Base-by-base conservation (phyloP, 805 yeast genomes). In the Teunomyces atbi region DNA sequence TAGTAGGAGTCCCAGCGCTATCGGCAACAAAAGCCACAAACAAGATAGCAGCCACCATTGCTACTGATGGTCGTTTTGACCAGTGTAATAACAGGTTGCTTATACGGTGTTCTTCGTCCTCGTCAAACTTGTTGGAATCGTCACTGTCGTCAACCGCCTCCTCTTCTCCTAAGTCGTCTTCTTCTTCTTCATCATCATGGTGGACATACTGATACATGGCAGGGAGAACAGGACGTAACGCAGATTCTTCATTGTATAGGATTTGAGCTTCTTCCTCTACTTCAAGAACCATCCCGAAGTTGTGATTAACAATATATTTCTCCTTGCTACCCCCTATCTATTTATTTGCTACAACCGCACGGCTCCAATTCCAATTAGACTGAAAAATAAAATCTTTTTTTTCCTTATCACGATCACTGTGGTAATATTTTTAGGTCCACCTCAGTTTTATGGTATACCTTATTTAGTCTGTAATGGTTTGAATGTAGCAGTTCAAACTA, bases 61-160 rank as follows among this genome's bases (percentile, higher is more conserved):
- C 53, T 6, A 81, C 64, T 2, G 85, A 76, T 0, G 91, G 91
- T 38, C 84, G 66, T 21, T 67, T 68, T 45, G 74, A 64, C 85
- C 87, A 83, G 16, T 71, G 69, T 19, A 78, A 44, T 2, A 66
- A 46, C 49, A 65, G 58, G 56, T 79, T 79, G 30, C 67, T 61
- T 2, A 52, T 20, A 38, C 83, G 66, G 44, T 76, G 77, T 49
- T 81, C 83, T 16, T 26, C 42, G 11, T 39, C 33, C 27, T 54
- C 58, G 6, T 49, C 39, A 15, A 56, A 48, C 58, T 58, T 55
- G 2, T 41, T 28, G 1, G 57, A 53, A 12, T 55, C 59, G 12
- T 55, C 60, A 16, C 44, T 49, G 23, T 30, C 26, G 36, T 40
- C 33, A 13, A 30, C 10, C 4, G 33, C 33, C 16, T 30, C 33